Evolutionary conservation across 2,329 filamentous ascomycete genomes (phyloP), one percentile per base, ranked within the genome.

Genomic region (Microcyclospora pomicola): DNA sequence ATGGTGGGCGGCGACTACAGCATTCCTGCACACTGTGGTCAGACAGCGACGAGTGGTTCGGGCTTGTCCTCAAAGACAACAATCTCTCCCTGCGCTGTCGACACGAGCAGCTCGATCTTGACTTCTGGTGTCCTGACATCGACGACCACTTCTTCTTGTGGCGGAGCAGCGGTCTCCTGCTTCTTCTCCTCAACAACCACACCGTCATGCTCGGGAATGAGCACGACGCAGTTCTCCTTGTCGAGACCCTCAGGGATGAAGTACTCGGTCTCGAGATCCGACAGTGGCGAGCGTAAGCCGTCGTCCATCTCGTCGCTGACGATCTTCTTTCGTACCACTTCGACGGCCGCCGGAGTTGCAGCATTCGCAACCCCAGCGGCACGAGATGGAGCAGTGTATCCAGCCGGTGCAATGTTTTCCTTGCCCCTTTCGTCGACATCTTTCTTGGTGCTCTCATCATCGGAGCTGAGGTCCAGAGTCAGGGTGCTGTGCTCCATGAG

Each of bases 401-500:
- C 65, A 2, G 61, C 60, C 5, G 88, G 88, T 4, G 88, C 82
- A 13, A 94, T 76, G 55, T 98, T 98, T 66, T 98, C 88, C 68
- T 98, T 98, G 53, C 85, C 82, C 27, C 75, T 69, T 40, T 65
- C 60, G 33, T 73, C 71, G 47, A 82, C 73, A 27, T 58, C 54
- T 40, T 63, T 68, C 67, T 48, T 67, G 58, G 54, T 61, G 53
- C 72, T 72, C 59, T 87, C 82, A 57, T 94, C 87, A 51, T 94
- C 87, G 15, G 84, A 87, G 48, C 77, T 85, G 53, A 96, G 85
- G 56, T 96, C 88, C 3, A 96, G 72, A 0, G 80, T 77, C 46
- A 80, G 80, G 6, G 88, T 88, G 39, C 80, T 81, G 65, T 95
- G 88, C 61, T 95, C 83, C 64, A 96, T 83, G 30, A 94, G 67